These are phyloP conservation scores for Raphanus raphanistrum DNA, from an alignment of 345 rosid genomes.

Conservation along the genomic window DNA sequence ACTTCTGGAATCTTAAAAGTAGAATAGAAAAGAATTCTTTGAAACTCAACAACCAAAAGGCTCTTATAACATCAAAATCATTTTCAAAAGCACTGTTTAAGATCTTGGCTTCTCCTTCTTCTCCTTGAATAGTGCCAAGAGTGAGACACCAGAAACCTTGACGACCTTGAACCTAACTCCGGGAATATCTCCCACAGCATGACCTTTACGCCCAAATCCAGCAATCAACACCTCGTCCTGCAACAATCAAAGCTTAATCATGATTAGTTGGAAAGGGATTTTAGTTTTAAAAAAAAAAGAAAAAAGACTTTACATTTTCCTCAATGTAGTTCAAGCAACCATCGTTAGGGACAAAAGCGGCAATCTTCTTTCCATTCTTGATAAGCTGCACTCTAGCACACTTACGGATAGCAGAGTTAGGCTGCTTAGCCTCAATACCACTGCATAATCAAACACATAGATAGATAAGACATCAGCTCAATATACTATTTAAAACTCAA, in stretches of 20 bases:
- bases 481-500: no score
- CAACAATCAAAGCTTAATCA: not conserved
- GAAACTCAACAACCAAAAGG: not conserved
- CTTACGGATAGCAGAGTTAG: slow-evolving; percentile 74
- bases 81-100: no score
- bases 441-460: slow-evolving; percentile 19
- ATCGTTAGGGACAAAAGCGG: slow-evolving; percentile 29
- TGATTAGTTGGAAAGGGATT: not conserved
- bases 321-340: slow-evolving; percentile 26
- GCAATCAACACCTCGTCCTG: slow-evolving; percentile 78
- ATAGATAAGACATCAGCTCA: no score
- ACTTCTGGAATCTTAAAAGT: no score
- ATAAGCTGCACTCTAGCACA: slow-evolving; percentile 73
- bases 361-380: slow-evolving; percentile 73
- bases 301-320: slow-evolving; percentile 5
- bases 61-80: no score
- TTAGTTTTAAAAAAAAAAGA: no score
- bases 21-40: not conserved
- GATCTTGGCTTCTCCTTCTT: not conserved
- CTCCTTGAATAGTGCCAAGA: not conserved
- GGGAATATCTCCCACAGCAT: slow-evolving; percentile 33
- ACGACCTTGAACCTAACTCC: not conserved
- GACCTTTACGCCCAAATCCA: slow-evolving; percentile 74
- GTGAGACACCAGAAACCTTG: not conserved
- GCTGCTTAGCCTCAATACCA: slow-evolving; percentile 58